A percentile compares a stretch with the other conserved stretches of the same genome.
These are phyloP conservation scores for Geotrichum bryndzae DNA, from an alignment of 1,139 yeast species.

Conservation along the genomic window DNA sequence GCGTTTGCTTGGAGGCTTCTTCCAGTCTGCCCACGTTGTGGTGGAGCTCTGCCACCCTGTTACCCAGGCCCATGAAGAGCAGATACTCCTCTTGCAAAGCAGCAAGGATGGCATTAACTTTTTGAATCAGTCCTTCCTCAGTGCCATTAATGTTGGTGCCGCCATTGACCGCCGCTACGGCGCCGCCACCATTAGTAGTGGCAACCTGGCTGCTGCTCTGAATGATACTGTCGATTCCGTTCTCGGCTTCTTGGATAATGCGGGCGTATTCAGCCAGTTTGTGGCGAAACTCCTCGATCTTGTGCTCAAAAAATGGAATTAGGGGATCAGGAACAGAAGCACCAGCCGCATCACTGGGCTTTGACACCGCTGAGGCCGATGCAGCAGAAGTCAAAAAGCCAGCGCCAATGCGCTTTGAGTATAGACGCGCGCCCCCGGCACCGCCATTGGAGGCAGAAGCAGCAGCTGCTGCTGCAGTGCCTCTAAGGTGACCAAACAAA, in stretches of 20 bases:
- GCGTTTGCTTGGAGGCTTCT: conserved; percentile 2
- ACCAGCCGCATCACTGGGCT: not conserved
- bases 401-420: conserved; percentile 50
- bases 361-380: not conserved
- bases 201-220: conserved; percentile 22
- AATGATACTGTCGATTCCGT: conserved; percentile 68
- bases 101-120: conserved; percentile 48
- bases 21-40: conserved; percentile 52
- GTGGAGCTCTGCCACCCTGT: conserved; percentile 83
- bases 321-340: conserved; percentile 36
- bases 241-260: conserved; percentile 64
- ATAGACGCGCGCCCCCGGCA: not conserved
- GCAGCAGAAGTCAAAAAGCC: conserved; percentile 29
- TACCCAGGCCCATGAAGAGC: conserved; percentile 86
- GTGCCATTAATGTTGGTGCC: not conserved
- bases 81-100: conserved; percentile 78
- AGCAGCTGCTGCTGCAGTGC: conserved; percentile 32
- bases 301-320: conserved; percentile 49
- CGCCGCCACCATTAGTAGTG: not conserved
- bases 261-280: conserved; percentile 64
- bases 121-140: conserved; percentile 10
- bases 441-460: conserved; percentile 16
- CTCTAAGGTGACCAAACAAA: conserved; percentile 57
- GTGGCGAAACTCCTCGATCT: conserved; percentile 46
- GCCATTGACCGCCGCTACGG: not conserved